Conservation (phyloP, 2,329 filamentous ascomycete species). For the Hypoxylon sp. region DNA sequence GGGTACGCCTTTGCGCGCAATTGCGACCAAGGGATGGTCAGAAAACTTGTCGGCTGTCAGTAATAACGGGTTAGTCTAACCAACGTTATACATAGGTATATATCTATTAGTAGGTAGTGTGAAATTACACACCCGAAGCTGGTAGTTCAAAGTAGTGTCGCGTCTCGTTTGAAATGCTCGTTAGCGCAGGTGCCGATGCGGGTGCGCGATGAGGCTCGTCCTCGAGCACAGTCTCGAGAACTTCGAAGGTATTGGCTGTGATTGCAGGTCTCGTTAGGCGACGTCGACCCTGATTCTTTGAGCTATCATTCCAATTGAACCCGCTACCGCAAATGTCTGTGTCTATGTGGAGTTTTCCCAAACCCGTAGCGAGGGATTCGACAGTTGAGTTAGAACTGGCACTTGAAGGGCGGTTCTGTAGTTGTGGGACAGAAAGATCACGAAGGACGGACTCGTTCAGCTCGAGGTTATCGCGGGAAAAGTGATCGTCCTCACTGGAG, state of each 20-base stretch:
- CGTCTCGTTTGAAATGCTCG: constrained; percentile 34
- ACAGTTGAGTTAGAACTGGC: constrained; percentile 41
- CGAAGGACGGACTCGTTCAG: constrained; percentile 44
- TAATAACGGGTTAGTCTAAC: constrained; percentile 29
- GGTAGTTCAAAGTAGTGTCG: constrained; percentile 45
- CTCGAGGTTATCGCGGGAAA: constrained; percentile 29
- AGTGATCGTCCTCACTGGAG: constrained; percentile 43
- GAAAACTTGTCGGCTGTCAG: constrained; percentile 46
- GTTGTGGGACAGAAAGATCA: constrained; percentile 49
- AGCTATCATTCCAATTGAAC: constrained; percentile 29
- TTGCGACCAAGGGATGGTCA: constrained; percentile 47
- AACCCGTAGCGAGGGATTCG: constrained; percentile 52
- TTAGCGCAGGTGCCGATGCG: constrained; percentile 20
- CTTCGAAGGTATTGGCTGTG: constrained; percentile 48
- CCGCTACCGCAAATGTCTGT: constrained; percentile 25
- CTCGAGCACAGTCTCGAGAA: constrained; percentile 50
- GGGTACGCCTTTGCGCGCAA: constrained; percentile 46
- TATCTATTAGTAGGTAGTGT: too few species aligned
- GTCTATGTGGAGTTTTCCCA: constrained; percentile 52
- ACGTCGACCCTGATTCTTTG: constrained; percentile 41
- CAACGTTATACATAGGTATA: too few species aligned
- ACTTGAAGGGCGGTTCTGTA: constrained; percentile 47
- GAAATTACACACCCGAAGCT: constrained; percentile 42
- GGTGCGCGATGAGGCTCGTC: constrained; percentile 42
- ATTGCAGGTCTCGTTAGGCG: constrained; percentile 45